These are phyloP conservation scores for Chytriomyces confervae DNA, from an alignment of 192 early-diverging fungal species.

Conservation along the genomic window DNA sequence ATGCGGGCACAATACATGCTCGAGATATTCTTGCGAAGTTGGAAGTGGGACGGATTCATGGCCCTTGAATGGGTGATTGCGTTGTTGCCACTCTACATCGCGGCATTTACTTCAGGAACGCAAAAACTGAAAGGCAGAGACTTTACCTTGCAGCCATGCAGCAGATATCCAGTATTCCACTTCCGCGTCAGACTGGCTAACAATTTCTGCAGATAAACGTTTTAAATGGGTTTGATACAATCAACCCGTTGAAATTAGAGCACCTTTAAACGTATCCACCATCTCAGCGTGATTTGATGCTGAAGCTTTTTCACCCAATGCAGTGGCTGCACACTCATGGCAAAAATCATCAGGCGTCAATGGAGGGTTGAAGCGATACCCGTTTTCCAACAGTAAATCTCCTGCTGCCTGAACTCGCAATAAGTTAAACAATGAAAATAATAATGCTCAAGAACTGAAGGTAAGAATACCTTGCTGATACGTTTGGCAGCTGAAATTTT, in stretches of 20 bases:
- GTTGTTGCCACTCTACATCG: conserved; percentile 2
- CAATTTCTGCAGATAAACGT: background rate
- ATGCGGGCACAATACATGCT: conserved; percentile 18
- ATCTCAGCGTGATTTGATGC: conserved; percentile 14
- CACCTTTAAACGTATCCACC: conserved; percentile 12
- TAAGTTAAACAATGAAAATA: background rate
- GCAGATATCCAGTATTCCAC: conserved; percentile 15
- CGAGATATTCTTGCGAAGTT: conserved; percentile 1
- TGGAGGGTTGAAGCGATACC: conserved; percentile 16
- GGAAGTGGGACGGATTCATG: background rate
- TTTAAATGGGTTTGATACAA: background rate
- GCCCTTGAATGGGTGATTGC: background rate
- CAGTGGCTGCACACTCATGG: background rate
- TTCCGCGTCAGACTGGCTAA: background rate
- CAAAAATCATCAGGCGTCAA: conserved; percentile 21
- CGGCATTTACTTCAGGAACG: background rate
- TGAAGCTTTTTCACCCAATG: conserved; percentile 1
- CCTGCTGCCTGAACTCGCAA: conserved; percentile 12
- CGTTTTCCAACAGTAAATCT: conserved; percentile 6
- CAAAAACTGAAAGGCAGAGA: background rate
- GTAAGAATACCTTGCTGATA: conserved; percentile 1
- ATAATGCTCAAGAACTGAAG: background rate
- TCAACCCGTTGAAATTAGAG: background rate
- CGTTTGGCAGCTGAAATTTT: background rate
- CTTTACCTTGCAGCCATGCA: background rate